Evolutionary conservation across 768 basidiomycete species (phyloP).

Genomic region (Cantharellus cinnabarinus): DNA sequence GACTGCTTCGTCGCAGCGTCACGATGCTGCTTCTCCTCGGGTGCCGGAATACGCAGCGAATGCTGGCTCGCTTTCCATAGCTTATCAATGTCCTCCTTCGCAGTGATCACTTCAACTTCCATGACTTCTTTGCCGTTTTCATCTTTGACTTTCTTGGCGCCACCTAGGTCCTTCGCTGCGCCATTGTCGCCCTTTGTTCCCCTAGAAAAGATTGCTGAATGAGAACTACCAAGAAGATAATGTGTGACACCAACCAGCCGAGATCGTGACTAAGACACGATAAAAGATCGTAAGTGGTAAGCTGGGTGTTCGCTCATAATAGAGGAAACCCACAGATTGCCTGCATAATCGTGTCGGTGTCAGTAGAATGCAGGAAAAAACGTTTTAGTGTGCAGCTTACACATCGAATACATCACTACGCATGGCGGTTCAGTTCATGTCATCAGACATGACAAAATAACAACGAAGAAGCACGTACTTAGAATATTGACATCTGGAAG

Average conservation of each 20-base stretch:
- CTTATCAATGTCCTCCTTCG: slow-evolving; percentile 70
- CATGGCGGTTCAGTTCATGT: slow-evolving; percentile 1
- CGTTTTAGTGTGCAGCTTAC: slow-evolving; percentile 16
- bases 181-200: slow-evolving; percentile 90
- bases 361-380: background rate
- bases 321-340: background rate
- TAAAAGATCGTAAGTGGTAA: slow-evolving; percentile 14
- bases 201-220: slow-evolving; percentile 18
- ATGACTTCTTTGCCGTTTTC: slow-evolving; percentile 71
- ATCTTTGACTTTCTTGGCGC: slow-evolving; percentile 73
- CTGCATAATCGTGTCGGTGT: background rate
- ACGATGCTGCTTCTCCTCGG: slow-evolving; percentile 62
- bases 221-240: background rate
- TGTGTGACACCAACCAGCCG: slow-evolving; percentile 5
- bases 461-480: slow-evolving; percentile 24
- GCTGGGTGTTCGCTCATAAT: background rate
- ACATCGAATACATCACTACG: slow-evolving; percentile 82
- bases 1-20: slow-evolving; percentile 77
- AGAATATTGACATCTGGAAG: slow-evolving; percentile 56
- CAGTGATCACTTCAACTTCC: slow-evolving; percentile 69
- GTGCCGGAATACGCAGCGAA: slow-evolving; percentile 43
- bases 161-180: slow-evolving; percentile 68
- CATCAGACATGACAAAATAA: slow-evolving; percentile 1
- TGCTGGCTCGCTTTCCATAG: slow-evolving; percentile 62
- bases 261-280: slow-evolving; percentile 8